Conservation (phyloP, 2,329 filamentous ascomycete genomes). For the Fulvia fulva region DNA sequence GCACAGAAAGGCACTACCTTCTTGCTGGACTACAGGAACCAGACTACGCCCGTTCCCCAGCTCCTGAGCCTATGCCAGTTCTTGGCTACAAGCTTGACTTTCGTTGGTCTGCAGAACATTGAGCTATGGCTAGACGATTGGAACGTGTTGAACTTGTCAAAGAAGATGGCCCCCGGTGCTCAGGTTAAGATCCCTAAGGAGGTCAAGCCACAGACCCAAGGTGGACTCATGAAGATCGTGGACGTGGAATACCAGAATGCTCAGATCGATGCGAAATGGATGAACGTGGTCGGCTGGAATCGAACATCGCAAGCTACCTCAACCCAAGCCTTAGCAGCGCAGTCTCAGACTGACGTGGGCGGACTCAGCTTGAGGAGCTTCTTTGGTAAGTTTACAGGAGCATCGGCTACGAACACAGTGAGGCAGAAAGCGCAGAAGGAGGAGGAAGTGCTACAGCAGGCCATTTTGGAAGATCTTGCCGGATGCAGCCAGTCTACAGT, state of each 20-base stretch:
- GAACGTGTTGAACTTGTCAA: conserved; percentile 71
- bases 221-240: conserved; percentile 81
- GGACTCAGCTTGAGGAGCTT: conserved; percentile 60
- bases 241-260: conserved; percentile 80
- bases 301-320: conserved; percentile 32
- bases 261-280: conserved; percentile 86
- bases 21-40: conserved; percentile 87
- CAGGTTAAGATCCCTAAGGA: conserved; percentile 71
- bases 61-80: conserved; percentile 86
- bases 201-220: conserved; percentile 76
- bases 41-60: conserved; percentile 79
- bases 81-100: conserved; percentile 88
- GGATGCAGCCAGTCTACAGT: conserved; percentile 70
- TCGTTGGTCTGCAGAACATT: conserved; percentile 82
- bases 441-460: conserved; percentile 59
- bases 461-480: conserved; percentile 67
- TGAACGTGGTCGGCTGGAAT: conserved; percentile 85
- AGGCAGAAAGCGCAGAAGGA: conserved; percentile 56
- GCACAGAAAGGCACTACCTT: conserved; percentile 71
- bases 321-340: conserved; percentile 29
- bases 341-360: conserved; percentile 44
- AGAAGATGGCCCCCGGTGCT: conserved; percentile 77
- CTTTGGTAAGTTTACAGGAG: conserved; percentile 62
- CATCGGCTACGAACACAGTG: conserved; percentile 43
- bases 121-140: conserved; percentile 90